Base-by-base conservation (phyloP, 2,329 filamentous ascomycete species). In the Sordariomycetes sp. region DNA sequence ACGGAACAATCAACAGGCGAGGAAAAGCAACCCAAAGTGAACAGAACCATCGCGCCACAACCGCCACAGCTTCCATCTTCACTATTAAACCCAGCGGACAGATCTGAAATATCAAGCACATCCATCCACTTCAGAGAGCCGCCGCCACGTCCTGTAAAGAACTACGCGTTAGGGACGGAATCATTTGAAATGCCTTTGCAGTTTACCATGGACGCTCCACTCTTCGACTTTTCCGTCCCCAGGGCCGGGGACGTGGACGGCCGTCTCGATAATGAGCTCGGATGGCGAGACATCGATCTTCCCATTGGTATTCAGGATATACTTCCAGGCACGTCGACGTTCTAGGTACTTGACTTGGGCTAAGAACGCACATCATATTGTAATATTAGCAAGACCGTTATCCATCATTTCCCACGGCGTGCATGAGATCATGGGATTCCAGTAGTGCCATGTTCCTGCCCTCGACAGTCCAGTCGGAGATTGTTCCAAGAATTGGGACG, bases 301-400 rank as follows among this genome's bases (percentile, higher is more conserved):
- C 57, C 57, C 34, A 45, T 32, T 28, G 57, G 56, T 56, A 42
- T 58, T 13, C 54, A 58, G 17, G 57, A 58, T 42, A 36, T 56
- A 1, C 42, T 58, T 24, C 35, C 57, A 12, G 57, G 53, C n/a
- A 20, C 56, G n/a, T 35, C 55, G 35, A 53, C 50, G 15, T 57
- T 53, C 32, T 58, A 28, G 35, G 22, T 34, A 50, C 2, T 48
- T 48, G 8, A 8, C 3, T 3, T 32, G 8, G 28, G 28, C 8
- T 32, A 4, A 32, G 28, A 32, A 32, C 28, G 28, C 28, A 32
- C 8, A 32, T 8, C 28, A 32, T 32, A 32, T 32, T 32, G 8
- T 4, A 4, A 32, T 32, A 32, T 4, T 32, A 32, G 28, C 4
- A 32, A 32, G n/a, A n/a, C n/a, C n/a, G n/a, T n/a, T n/a, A n/a